Evolutionary conservation across 257 asterid species (phyloP).

Genomic region (Cruciata laevipes): DNA sequence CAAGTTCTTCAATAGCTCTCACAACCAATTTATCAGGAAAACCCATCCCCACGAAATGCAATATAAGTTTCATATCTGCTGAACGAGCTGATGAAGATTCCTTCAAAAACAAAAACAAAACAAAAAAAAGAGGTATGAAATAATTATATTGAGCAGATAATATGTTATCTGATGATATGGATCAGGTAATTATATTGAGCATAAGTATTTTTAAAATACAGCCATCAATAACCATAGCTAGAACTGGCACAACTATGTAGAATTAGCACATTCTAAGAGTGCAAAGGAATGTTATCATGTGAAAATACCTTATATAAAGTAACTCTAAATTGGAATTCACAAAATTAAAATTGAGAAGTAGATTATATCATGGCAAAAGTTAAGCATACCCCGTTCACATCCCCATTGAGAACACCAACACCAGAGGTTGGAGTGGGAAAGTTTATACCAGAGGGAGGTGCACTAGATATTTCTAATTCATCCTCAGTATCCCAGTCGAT

Average conservation of each 20-base stretch:
- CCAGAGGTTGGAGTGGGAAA: neutral
- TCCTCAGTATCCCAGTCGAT: constrained; percentile 42
- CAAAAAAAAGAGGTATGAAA: neutral
- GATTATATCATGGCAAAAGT: neutral
- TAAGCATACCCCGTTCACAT: constrained; percentile 5
- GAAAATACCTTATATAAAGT: neutral
- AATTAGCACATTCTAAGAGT: neutral
- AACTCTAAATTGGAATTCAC: neutral
- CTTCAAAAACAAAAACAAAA: too few species aligned
- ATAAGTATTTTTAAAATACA: neutral
- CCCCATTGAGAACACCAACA: constrained; percentile 7
- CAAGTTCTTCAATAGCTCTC: constrained; percentile 33
- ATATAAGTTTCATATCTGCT: constrained; percentile 18
- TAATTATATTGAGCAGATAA: neutral
- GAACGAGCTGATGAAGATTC: constrained; percentile 25
- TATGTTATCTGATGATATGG: too few species aligned
- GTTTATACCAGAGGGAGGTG: constrained; percentile 10
- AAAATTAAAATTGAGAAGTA: neutral
- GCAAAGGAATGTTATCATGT: neutral
- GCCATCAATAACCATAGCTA: neutral
- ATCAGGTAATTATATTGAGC: too few species aligned
- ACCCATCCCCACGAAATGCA: constrained; percentile 27
- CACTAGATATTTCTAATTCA: constrained; percentile 26
- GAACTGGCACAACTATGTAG: neutral
- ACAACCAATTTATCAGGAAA: constrained; percentile 29